Conservation (phyloP, 2,329 filamentous ascomycete genomes). For the Diaporthe longicolla region DNA sequence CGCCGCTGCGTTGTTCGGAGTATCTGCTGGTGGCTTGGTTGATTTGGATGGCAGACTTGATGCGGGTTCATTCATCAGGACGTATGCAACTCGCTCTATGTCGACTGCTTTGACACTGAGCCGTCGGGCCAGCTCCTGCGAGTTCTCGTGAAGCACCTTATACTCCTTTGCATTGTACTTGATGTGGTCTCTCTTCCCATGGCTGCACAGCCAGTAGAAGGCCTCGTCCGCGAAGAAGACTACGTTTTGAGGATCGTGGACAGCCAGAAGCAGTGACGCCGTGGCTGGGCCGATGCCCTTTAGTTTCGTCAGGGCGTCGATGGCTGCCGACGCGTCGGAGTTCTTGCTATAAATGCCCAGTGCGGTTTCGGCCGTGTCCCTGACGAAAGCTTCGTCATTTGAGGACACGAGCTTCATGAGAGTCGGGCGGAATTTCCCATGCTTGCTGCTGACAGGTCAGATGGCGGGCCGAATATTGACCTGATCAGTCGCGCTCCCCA, state of each 20-base stretch:
- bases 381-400: slow-evolving; percentile 67
- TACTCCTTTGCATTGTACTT: slow-evolving; percentile 83
- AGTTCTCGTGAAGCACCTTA: slow-evolving; percentile 62
- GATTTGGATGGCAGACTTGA: slow-evolving; percentile 16
- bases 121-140: slow-evolving; percentile 59
- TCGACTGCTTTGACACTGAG: slow-evolving; percentile 72
- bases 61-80: slow-evolving; percentile 66
- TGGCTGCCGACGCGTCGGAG: slow-evolving; percentile 56
- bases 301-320: slow-evolving; percentile 71
- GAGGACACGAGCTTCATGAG: slow-evolving; percentile 73
- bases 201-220: slow-evolving; percentile 78
- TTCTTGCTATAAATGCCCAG: slow-evolving; percentile 61
- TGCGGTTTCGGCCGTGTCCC: slow-evolving; percentile 65
- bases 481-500: slow-evolving; percentile 20
- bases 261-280: slow-evolving; percentile 79
- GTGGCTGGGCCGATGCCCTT: slow-evolving; percentile 85
- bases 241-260: slow-evolving; percentile 70
- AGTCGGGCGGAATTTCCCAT: slow-evolving; percentile 74
- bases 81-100: slow-evolving; percentile 79
- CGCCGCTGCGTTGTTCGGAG: slow-evolving; percentile 29
- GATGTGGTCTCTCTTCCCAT: slow-evolving; percentile 65
- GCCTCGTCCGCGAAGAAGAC: slow-evolving; percentile 88
- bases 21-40: slow-evolving; percentile 9
- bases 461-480: slow-evolving; percentile 29
- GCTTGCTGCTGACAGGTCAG: slow-evolving; percentile 58